Conservation (phyloP, 805 yeast species). For the Peterozyma xylosa region DNA sequence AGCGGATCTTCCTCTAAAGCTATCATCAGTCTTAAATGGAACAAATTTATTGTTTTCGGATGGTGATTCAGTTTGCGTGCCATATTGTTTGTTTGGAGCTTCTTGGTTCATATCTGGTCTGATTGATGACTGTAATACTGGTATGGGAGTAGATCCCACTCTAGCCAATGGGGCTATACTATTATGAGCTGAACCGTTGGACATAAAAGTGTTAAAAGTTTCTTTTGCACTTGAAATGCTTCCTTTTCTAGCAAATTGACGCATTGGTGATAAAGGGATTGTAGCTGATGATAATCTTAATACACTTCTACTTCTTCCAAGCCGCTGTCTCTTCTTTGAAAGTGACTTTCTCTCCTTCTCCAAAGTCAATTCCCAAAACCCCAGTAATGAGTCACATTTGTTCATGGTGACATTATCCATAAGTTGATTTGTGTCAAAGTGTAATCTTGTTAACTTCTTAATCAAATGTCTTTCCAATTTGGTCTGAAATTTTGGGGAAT, state of each 20-base stretch:
- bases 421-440: slow-evolving; percentile 57
- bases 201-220: too few species aligned
- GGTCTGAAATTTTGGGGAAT: slow-evolving; percentile 38
- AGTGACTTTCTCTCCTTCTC: slow-evolving; percentile 38
- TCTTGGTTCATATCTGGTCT: too few species aligned
- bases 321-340: background rate
- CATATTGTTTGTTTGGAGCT: too few species aligned
- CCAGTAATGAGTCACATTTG: slow-evolving; percentile 66
- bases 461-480: slow-evolving; percentile 56
- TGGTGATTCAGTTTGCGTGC: too few species aligned
- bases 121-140: too few species aligned
- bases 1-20: too few species aligned
- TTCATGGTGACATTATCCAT: slow-evolving; percentile 48
- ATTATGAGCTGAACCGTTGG: too few species aligned
- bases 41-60: too few species aligned
- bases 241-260: slow-evolving; percentile 3
- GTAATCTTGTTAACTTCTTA: slow-evolving; percentile 49
- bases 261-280: background rate
- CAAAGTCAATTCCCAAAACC: slow-evolving; percentile 62
- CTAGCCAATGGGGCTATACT: too few species aligned
- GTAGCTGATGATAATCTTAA: slow-evolving; percentile 4
- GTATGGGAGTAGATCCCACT: too few species aligned
- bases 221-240: background rate
- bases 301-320: slow-evolving; percentile 8
- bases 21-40: too few species aligned